Evolutionary conservation across 495 filamentous ascomycete species (phyloP), one percentile per base, ranked within the genome.

Genomic region (Bacidia rubella): DNA sequence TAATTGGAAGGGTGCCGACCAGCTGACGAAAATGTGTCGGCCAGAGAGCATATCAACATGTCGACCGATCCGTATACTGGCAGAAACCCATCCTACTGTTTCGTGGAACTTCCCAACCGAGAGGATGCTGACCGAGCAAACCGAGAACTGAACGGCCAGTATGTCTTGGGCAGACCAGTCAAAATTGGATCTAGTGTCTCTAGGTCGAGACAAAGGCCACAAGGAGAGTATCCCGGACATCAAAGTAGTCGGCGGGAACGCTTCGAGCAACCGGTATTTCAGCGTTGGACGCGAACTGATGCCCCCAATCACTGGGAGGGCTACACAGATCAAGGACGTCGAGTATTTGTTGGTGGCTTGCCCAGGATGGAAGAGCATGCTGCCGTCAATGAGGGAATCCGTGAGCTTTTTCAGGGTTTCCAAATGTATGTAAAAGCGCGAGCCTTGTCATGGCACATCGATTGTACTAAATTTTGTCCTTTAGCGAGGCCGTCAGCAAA

Each of bases 41-140:
- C 57, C 24, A 68, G 76, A 58, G 71, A 75, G 60, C 74, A 74
- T 35, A 78, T 86, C 54, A 78, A 80, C 60, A 82, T 85, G 60
- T 78, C 79, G 9, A 70, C 82, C 47, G 80, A 85, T 61, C 78
- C 80, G 17, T 78, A 82, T 59, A 81, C 77, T 21, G 78, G 78
- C 42, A 65, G 80, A 12, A 86, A 85, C 62, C 80, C 80, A 2
- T 82, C 79, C 4, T 85, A 84, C 65, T 86, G 81, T 65, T 85
- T 85, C 49, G 74, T 84, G 47, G 80, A 85, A 57, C 72, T 85
- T 48, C 53, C 65, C 19, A 73, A 68, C 26, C 69, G 70, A 52
- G 75, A 77, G n/a, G 58, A 73, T 19, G 80, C 81, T 1, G 70
- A 76, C n/a, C 63, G 59, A 0, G 79, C 78, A 21, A 80, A 83